Evolutionary conservation across 768 basidiomycete genomes (phyloP).

Genomic region (Lentinula edodes): DNA sequence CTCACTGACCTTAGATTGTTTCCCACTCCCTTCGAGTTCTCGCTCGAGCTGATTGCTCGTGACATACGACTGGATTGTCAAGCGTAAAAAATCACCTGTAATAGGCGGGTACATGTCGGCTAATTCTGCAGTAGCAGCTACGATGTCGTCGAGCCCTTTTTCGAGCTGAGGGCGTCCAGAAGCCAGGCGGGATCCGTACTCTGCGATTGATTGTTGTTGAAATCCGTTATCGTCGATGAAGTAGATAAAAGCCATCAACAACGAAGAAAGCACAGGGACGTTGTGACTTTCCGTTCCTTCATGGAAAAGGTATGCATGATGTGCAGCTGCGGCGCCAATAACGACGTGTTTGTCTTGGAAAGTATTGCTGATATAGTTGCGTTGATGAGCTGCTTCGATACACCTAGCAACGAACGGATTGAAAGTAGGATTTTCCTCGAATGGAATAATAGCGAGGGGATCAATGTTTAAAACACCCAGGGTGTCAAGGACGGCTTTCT

Average conservation of each 20-base stretch:
- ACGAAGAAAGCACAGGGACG: background rate
- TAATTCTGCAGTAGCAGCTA: background rate
- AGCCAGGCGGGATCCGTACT: background rate
- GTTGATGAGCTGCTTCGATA: slow-evolving; percentile 4
- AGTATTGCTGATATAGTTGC: slow-evolving; percentile 3
- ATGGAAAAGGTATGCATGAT: background rate
- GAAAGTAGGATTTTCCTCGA: slow-evolving; percentile 8
- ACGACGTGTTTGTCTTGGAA: slow-evolving; percentile 6
- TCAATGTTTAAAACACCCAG: slow-evolving; percentile 6
- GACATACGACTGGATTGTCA: slow-evolving; percentile 8
- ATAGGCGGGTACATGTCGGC: background rate
- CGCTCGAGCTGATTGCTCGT: slow-evolving; percentile 9
- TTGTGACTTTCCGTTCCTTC: background rate
- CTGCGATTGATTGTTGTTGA: background rate
- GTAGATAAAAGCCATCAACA: background rate
- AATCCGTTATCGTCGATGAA: background rate
- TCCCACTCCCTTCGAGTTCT: background rate
- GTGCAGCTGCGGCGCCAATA: background rate
- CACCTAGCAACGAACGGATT: slow-evolving; percentile 7
- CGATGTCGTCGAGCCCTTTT: background rate
- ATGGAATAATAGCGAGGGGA: slow-evolving; percentile 1
- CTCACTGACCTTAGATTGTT: background rate
- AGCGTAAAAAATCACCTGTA: slow-evolving; percentile 6
- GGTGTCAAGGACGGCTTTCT: slow-evolving; percentile 8
- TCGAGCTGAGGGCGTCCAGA: slow-evolving; percentile 1